These are phyloP conservation scores for Fraxinus baroniana DNA, from an alignment of 305 asterid species.

Conservation along the genomic window DNA sequence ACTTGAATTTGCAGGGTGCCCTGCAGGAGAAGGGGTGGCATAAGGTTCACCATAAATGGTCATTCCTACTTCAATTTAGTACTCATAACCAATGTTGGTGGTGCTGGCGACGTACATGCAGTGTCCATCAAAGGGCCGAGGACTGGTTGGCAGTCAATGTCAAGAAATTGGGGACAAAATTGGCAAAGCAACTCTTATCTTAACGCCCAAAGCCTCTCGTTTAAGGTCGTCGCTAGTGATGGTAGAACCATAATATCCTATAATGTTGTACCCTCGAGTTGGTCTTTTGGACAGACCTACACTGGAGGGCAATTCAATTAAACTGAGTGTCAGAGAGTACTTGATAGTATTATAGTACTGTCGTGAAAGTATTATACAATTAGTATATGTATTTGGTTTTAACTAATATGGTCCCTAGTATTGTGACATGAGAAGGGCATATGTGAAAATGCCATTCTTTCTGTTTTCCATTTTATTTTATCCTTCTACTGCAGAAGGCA, in stretches of 20 bases:
- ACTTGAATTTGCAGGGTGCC: slow-evolving; percentile 48
- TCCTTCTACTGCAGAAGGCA: slow-evolving; percentile 23
- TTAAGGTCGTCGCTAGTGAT: slow-evolving; percentile 71
- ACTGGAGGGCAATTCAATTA: slow-evolving; percentile 65
- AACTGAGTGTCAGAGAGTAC: background rate
- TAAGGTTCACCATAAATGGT: slow-evolving; percentile 78
- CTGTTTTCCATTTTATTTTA: background rate
- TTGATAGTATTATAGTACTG: background rate
- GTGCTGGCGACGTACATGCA: slow-evolving; percentile 72
- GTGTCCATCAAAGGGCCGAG: slow-evolving; percentile 68
- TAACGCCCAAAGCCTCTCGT: slow-evolving; percentile 71
- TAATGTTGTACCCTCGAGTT: slow-evolving; percentile 58
- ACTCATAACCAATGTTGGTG: slow-evolving; percentile 72
- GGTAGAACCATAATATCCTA: slow-evolving; percentile 53
- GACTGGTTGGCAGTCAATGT: slow-evolving; percentile 67
- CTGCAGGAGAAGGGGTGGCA: slow-evolving; percentile 71
- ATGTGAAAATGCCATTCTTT: slow-evolving; percentile 34
- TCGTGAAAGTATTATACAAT: background rate
- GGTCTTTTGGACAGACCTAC: slow-evolving; percentile 80
- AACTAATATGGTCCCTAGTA: slow-evolving; percentile 30
- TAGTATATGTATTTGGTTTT: slow-evolving; percentile 1
- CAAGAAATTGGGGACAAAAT: slow-evolving; percentile 84
- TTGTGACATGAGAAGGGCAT: slow-evolving; percentile 37
- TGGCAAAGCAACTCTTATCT: slow-evolving; percentile 77
- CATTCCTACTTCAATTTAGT: slow-evolving; percentile 78